These are phyloP conservation scores for Citrullus mucosospermus DNA, from an alignment of 306 rosid genomes.

Conservation along the genomic window DNA sequence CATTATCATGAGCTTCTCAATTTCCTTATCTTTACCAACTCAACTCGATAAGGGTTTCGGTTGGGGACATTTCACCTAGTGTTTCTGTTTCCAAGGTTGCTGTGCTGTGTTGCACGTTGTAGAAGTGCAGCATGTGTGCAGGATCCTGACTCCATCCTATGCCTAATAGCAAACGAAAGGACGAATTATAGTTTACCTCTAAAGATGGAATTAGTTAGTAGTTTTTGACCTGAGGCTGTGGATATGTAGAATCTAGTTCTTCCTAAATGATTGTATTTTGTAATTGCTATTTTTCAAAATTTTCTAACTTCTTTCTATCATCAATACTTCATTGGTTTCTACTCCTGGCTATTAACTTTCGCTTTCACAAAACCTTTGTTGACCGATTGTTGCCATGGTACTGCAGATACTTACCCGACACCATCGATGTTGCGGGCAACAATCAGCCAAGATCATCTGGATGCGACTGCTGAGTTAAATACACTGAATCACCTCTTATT, in stretches of 20 bases:
- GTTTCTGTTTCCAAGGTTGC: not conserved
- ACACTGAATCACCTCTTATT: constrained; percentile 6
- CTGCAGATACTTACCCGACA: constrained; percentile 89
- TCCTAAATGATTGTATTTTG: not conserved
- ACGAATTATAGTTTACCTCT: not conserved
- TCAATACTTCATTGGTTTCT: not conserved
- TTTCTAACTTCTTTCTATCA: not conserved
- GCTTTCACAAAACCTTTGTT: not conserved
- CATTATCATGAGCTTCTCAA: not conserved
- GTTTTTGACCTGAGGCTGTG: not conserved
- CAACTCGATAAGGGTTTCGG: not conserved
- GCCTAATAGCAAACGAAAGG: not conserved
- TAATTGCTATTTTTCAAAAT: not conserved
- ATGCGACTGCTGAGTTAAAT: constrained; percentile 67
- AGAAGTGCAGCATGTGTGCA: not conserved
- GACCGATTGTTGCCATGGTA: constrained; percentile 9
- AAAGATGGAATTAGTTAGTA: not conserved
- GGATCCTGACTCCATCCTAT: not conserved
- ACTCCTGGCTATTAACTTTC: not conserved
- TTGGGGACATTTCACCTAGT: not conserved
- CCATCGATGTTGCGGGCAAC: constrained; percentile 80
- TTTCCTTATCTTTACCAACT: no score
- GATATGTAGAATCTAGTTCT: not conserved
- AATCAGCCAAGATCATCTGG: constrained; percentile 76
- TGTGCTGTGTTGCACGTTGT: not conserved